These are phyloP conservation scores for Podaxis sp. DNA, from an alignment of 768 basidiomycete genomes.

Conservation along the genomic window DNA sequence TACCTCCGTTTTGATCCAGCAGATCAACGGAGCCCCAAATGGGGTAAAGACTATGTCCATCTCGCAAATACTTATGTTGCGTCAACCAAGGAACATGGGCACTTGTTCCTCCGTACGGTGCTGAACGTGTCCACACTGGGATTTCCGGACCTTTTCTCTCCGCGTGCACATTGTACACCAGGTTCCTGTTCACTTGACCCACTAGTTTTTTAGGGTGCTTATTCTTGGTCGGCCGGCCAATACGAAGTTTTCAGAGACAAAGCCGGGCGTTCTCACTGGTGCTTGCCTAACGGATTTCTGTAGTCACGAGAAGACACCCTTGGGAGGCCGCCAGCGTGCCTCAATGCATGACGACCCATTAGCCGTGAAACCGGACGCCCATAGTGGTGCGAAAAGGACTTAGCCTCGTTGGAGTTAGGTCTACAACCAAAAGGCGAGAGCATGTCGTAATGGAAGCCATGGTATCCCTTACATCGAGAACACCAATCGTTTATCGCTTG, in stretches of 20 bases:
- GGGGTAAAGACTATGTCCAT: background rate
- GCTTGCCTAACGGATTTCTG: background rate
- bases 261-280: background rate
- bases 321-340: background rate
- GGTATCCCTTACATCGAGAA: background rate
- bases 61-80: background rate
- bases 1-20: constrained; percentile 8
- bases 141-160: background rate
- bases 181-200: background rate
- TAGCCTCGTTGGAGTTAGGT: background rate
- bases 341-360: background rate
- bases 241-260: constrained; percentile 1
- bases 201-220: background rate
- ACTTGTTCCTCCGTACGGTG: background rate
- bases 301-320: background rate
- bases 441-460: background rate
- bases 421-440: background rate
- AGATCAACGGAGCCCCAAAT: background rate
- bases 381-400: background rate
- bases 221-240: constrained; percentile 4
- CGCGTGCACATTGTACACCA: background rate
- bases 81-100: background rate
- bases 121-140: background rate
- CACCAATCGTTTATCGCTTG: background rate
- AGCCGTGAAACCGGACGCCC: background rate